Base-by-base conservation (phyloP, 257 asterid genomes). In the Asclepias syriaca region DNA sequence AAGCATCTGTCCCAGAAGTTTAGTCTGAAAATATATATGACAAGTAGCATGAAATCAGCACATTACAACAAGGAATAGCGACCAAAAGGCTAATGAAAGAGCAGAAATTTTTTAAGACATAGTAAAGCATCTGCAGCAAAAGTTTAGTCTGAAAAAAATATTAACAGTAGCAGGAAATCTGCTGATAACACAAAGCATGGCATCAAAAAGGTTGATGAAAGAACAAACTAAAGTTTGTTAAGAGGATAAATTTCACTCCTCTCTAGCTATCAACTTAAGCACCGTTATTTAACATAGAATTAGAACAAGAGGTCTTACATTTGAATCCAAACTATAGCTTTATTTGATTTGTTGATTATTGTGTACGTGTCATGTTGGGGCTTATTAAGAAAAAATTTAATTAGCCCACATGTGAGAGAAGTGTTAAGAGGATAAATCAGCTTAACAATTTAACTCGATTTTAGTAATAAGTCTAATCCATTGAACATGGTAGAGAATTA, bases 1-100 rank as follows among this genome's bases (percentile, higher is more conserved):
- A 66, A 95, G 95, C 97, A 92, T 90, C 87, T 95, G 99, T 34
- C 98, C 99, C 85, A 92, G 81, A 74, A 92, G 96, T 84, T 90
- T 92, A 13, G 96, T 85, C 99, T 95, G 87, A 76, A 75, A 66
- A 54, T 22, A 61, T 43, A 71, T 10, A 64, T 8, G 29, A 64
- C 4, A 61, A 37, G 29, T 16, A 8, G 66, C 16, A 60, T 7
- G 68, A 6, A 64, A 66, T 67, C 66, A 73, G 72, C 56, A 21
- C 5, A 19, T 32, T 19, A n/a, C 39, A 58, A 69, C 37, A 65
- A 73, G 6, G 5, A 15, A 21, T 16, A 13, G 14, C 51, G 51
- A 16, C 50, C 18, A 3, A 49, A 10, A 18, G 51, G 8, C 2
- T 15, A 56, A 22, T 13, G 11, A 61, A n/a, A 58, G 57, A 15